phyloP scores from a whole-genome alignment of 1,139 yeast species.

The Protomyces arabidopsidicola region DNA sequence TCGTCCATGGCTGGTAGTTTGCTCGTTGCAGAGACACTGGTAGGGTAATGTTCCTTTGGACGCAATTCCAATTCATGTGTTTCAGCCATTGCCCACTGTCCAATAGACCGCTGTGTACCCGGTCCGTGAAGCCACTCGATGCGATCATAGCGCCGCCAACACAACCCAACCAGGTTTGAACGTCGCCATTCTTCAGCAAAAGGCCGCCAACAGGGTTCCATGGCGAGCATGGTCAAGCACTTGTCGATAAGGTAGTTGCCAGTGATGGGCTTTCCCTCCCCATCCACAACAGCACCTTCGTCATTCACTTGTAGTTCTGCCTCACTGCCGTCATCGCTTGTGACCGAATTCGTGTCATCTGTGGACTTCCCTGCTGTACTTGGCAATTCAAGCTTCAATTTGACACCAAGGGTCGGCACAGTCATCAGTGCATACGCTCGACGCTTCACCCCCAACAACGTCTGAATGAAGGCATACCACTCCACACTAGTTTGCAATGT shows the following conservation, averaged over 20 bases:
- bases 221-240: constrained; percentile 37
- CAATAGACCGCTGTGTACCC: constrained; percentile 47
- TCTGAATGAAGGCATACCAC: constrained; percentile 60
- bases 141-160: constrained; percentile 65
- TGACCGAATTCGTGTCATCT: constrained; percentile 36
- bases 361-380: constrained; percentile 32
- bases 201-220: constrained; percentile 35
- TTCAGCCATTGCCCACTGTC: constrained; percentile 45
- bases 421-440: constrained; percentile 41
- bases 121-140: constrained; percentile 68
- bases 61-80: constrained; percentile 58
- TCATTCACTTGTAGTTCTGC: constrained; percentile 6
- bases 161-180: constrained; percentile 48
- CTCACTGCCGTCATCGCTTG: constrained; percentile 2
- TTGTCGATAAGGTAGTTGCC: constrained; percentile 35
- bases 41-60: constrained; percentile 48
- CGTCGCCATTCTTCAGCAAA: constrained; percentile 37
- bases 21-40: constrained; percentile 31
- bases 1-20: constrained; percentile 41
- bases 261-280: constrained; percentile 33
- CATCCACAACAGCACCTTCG: constrained; percentile 18
- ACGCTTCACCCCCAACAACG: constrained; percentile 42
- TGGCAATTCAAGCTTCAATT: constrained; percentile 45
- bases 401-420: constrained; percentile 51
- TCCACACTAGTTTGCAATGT: constrained; percentile 51